Conservation (phyloP, 2,329 filamentous ascomycete species). For the Cucurbitaria berberidis region DNA sequence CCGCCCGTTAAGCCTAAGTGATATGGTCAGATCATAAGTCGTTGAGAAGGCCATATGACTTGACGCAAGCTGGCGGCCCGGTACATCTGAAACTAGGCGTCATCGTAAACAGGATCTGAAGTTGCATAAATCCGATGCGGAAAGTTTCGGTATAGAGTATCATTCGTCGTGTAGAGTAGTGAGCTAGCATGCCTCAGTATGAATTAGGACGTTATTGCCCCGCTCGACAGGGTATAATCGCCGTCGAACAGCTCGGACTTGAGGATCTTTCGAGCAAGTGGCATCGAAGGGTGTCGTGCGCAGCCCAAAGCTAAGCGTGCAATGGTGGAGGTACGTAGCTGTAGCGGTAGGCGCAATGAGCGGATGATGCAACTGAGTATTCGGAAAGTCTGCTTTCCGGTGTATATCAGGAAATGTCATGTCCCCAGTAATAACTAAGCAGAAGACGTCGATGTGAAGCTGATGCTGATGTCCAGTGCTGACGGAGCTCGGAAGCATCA, state of each 20-base stretch:
- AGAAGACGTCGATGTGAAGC: slow-evolving; percentile 6
- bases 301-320: slow-evolving; percentile 20
- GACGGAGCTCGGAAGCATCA: slow-evolving; percentile 3
- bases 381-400: slow-evolving; percentile 28
- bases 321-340: slow-evolving; percentile 6
- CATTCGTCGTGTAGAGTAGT: slow-evolving; percentile 17
- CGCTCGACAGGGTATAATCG: slow-evolving; percentile 2
- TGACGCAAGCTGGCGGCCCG: slow-evolving; percentile 18
- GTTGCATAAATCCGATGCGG: slow-evolving; percentile 10
- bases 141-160: slow-evolving; percentile 4
- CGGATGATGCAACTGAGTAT: slow-evolving; percentile 13
- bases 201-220: slow-evolving; percentile 5
- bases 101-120: slow-evolving; percentile 6
- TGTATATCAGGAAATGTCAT: slow-evolving; percentile 13
- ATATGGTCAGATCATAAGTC: slow-evolving; percentile 20
- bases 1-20: slow-evolving; percentile 17
- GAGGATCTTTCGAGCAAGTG: neutral
- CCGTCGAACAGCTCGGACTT: neutral
- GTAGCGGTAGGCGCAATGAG: slow-evolving; percentile 9
- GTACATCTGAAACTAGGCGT: slow-evolving; percentile 21
- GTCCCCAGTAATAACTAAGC: slow-evolving; percentile 16
- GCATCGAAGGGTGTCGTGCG: slow-evolving; percentile 3
- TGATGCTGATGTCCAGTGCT: slow-evolving; percentile 24
- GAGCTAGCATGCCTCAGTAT: slow-evolving; percentile 6
- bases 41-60: slow-evolving; percentile 15